phyloP scores from a whole-genome alignment of 2,329 filamentous ascomycete species.

The Chalaropsis ovoidea region DNA sequence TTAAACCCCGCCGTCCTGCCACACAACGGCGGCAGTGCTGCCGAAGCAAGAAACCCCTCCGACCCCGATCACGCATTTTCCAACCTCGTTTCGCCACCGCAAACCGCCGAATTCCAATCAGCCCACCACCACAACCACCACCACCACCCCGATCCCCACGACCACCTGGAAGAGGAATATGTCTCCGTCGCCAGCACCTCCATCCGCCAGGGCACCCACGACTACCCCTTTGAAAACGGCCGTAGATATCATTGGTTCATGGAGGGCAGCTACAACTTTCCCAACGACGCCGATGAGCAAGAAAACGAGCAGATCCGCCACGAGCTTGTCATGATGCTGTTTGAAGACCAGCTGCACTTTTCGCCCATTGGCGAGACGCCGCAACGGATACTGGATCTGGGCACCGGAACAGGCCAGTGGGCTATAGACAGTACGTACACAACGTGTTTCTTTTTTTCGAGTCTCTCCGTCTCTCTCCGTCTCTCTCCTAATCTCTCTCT shows the following conservation, averaged over 20 bases:
- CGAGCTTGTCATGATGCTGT: slow-evolving; percentile 41
- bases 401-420: slow-evolving; percentile 51
- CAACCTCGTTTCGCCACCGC: neutral
- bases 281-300: slow-evolving; percentile 51
- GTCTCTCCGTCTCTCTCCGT: neutral
- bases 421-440: slow-evolving; percentile 43
- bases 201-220: slow-evolving; percentile 21
- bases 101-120: neutral
- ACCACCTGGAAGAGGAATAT: slow-evolving; percentile 14
- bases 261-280: slow-evolving; percentile 44
- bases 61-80: neutral
- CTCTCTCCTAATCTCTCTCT: slow-evolving; percentile 25
- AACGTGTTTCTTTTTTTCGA: neutral
- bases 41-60: slow-evolving; percentile 1
- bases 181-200: slow-evolving; percentile 20
- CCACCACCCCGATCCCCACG: neutral
- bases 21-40: neutral
- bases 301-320: slow-evolving; percentile 50
- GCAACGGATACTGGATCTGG: slow-evolving; percentile 46
- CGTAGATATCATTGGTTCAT: slow-evolving; percentile 37
- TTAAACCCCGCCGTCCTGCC: neutral
- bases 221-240: slow-evolving; percentile 25
- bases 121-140: slow-evolving; percentile 4
- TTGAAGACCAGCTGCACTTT: slow-evolving; percentile 42
- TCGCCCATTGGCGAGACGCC: slow-evolving; percentile 41